Conservation (phyloP, 129 eudicot species). For the Ambrosia trifida region DNA sequence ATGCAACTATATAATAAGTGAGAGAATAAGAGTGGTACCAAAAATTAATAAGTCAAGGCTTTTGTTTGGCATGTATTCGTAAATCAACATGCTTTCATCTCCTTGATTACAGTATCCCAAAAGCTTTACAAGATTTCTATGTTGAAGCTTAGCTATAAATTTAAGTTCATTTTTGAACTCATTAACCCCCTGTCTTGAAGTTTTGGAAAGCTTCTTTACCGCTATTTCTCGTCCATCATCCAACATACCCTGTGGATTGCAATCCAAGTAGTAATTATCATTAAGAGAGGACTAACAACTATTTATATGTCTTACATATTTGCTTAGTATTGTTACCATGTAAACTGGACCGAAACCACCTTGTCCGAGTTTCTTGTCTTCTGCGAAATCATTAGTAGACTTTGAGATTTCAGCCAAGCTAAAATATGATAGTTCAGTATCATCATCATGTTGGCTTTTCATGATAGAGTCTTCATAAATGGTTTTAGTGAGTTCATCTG, state of each 20-base stretch:
- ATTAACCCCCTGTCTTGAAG: slow-evolving; percentile 42
- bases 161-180: slow-evolving; percentile 48
- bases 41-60: slow-evolving; percentile 28
- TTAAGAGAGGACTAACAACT: background rate
- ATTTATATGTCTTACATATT: background rate
- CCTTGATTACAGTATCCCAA: slow-evolving; percentile 40
- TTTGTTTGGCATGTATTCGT: slow-evolving; percentile 25
- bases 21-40: slow-evolving; percentile 1
- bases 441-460: slow-evolving; percentile 17
- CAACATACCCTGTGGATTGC: slow-evolving; percentile 9
- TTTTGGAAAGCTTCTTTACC: slow-evolving; percentile 42
- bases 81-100: slow-evolving; percentile 35
- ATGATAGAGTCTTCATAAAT: background rate
- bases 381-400: slow-evolving; percentile 33
- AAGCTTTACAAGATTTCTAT: slow-evolving; percentile 44
- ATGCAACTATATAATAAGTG: background rate
- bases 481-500: background rate
- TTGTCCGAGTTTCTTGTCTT: slow-evolving; percentile 38
- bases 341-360: slow-evolving; percentile 50
- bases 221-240: slow-evolving; percentile 40
- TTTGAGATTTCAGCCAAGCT: slow-evolving; percentile 16
- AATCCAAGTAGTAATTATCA: too few relatives aligned
- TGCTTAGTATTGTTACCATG: slow-evolving; percentile 19
- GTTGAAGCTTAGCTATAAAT: slow-evolving; percentile 48
- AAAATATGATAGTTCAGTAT: slow-evolving; percentile 35